Percentiles rank a stretch among this genome's conserved stretches.
Conservation (phyloP, 176 grass and related monocot species). For the Canna indica region DNA sequence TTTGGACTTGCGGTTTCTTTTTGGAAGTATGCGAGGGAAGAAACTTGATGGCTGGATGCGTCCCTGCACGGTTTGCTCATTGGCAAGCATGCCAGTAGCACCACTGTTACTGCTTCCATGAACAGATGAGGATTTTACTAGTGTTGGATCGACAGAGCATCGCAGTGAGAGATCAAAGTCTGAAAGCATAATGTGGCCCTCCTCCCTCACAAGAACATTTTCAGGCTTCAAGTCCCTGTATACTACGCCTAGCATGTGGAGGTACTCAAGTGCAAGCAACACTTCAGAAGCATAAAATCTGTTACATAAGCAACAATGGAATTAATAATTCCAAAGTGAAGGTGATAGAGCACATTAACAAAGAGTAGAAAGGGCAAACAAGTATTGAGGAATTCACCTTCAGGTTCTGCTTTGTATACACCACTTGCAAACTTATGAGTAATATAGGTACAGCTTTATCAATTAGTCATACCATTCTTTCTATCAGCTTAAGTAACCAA, state of each 20-base stretch:
- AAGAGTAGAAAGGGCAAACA: too few relatives aligned
- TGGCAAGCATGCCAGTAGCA: conserved; percentile 14
- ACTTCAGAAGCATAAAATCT: conserved; percentile 78
- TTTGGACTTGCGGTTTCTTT: conserved; percentile 30
- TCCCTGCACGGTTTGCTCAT: conserved; percentile 18
- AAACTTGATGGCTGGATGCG: conserved; percentile 42
- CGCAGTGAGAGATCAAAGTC: conserved; percentile 80
- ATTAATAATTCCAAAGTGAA: too few relatives aligned
- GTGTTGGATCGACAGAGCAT: conserved; percentile 65
- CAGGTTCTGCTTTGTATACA: too few relatives aligned
- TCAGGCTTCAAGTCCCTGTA: conserved; percentile 78
- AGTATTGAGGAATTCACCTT: too few relatives aligned
- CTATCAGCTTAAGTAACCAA: too few relatives aligned
- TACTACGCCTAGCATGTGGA: conserved; percentile 85
- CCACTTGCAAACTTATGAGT: too few relatives aligned
- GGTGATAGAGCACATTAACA: too few relatives aligned
- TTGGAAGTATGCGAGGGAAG: conserved; percentile 42
- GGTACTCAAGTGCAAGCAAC: conserved; percentile 71
- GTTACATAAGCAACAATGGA: background rate
- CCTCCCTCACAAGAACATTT: conserved; percentile 67
- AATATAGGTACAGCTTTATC: too few relatives aligned
- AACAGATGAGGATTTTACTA: conserved; percentile 53
- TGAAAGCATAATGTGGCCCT: conserved; percentile 90
- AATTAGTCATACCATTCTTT: too few relatives aligned
- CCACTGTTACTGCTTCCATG: conserved; percentile 7